These are phyloP conservation scores for Aristolochia contorta DNA, from an alignment of 164 flowering plant species.

Conservation along the genomic window DNA sequence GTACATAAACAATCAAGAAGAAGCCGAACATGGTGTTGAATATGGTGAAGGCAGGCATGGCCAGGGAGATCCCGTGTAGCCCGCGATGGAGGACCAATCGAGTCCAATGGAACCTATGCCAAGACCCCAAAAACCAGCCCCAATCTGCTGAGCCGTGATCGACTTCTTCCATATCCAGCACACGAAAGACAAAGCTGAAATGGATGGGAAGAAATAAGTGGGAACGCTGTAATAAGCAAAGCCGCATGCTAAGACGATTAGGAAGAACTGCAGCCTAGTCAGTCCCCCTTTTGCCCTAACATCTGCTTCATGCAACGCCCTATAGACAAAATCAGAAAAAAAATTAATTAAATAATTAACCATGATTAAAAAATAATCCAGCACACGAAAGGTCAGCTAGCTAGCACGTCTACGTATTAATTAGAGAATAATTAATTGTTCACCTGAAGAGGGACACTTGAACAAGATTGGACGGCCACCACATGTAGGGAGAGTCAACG, in stretches of 20 bases:
- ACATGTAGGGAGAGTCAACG: conserved; percentile 11
- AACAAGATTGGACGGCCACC: conserved; percentile 12
- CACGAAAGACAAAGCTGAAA: conserved; percentile 40
- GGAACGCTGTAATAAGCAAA: conserved; percentile 26
- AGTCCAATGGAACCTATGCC: conserved; percentile 52
- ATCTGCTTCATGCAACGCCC: conserved; percentile 61
- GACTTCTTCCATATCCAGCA: conserved; percentile 42
- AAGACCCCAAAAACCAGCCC: conserved; percentile 42
- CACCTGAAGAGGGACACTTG: conserved; percentile 11
- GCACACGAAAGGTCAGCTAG: too few relatives aligned
- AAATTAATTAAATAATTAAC: too few relatives aligned
- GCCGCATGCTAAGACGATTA: conserved; percentile 34
- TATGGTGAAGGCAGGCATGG: conserved; percentile 45
- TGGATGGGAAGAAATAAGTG: conserved; percentile 40
- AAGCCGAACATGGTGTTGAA: conserved; percentile 33
- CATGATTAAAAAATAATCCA: too few relatives aligned
- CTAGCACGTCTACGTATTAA: too few relatives aligned
- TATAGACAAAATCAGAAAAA: conserved; percentile 2
- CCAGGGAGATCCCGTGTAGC: conserved; percentile 40
- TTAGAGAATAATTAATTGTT: background rate
- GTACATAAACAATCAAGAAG: conserved; percentile 23
- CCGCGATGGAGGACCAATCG: conserved; percentile 47
- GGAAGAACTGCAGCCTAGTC: conserved; percentile 55
- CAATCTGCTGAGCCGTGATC: conserved; percentile 45
- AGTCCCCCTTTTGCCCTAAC: conserved; percentile 35